Evolutionary conservation across 2,329 filamentous ascomycete genomes (phyloP).

Genomic region (Fusarium sororula): DNA sequence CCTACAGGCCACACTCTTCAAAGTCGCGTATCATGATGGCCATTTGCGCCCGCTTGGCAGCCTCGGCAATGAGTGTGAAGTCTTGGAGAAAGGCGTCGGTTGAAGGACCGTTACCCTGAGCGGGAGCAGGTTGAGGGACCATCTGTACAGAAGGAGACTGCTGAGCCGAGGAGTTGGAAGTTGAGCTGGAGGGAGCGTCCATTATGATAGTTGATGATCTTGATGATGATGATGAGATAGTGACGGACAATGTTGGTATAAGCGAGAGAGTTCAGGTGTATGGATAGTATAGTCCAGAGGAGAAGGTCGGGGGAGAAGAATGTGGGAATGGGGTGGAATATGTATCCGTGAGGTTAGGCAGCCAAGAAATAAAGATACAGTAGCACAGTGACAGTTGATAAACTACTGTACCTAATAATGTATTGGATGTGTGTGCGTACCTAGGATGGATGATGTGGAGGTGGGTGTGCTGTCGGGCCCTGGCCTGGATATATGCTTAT

Average conservation of each 20-base stretch:
- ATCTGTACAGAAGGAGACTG: conserved; percentile 46
- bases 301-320: neutral
- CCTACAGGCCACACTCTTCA: conserved; percentile 71
- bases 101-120: conserved; percentile 49
- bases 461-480: conserved; percentile 9
- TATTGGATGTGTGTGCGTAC: neutral
- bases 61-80: conserved; percentile 88
- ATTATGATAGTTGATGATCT: conserved; percentile 28
- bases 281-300: neutral
- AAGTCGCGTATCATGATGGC: conserved; percentile 88
- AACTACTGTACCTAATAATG: neutral
- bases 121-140: conserved; percentile 38
- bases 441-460: neutral
- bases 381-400: conserved; percentile 5
- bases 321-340: conserved; percentile 19
- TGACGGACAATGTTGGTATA: conserved; percentile 4
- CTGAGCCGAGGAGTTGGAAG: conserved; percentile 43
- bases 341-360: conserved; percentile 20
- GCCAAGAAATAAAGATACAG: conserved; percentile 18
- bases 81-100: conserved; percentile 76
- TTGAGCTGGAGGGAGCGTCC: conserved; percentile 48
- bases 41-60: conserved; percentile 91
- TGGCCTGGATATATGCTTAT: conserved; percentile 19
- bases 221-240: conserved; percentile 3
- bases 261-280: neutral